Base-by-base conservation (phyloP, 495 filamentous ascomycete species). In the Xylaria venustula region DNA sequence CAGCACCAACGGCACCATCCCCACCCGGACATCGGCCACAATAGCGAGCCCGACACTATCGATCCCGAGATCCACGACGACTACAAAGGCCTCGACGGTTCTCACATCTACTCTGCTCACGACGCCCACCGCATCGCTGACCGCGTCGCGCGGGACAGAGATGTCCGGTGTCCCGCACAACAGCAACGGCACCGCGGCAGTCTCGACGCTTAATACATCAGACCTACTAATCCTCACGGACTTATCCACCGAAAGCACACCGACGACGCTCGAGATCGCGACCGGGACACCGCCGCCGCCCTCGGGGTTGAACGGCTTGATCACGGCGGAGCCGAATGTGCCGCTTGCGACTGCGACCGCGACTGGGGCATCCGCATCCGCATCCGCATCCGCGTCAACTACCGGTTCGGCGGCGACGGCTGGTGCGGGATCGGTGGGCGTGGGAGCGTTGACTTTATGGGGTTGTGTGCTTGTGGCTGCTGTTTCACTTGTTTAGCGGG, bases 181-280 rank as follows among this genome's bases (percentile, higher is more conserved):
- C n/a, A 34, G 9, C 37, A 54, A 23, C 40, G 34, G 22, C 8
- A 23, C 37, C 2, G 11, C n/a, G 20, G 22, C 47, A 4, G 25
- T 1, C 7, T 54, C 59, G 17, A 50, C 62, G 5, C 50, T 71
- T 19, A 66, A 62, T 6, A 47, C 65, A 30, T 58, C 66, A 2
- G 61, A 50, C 37, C 46, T 55, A 7, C 57, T 59, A 6, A 47
- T 69, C 9, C 52, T 71, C 1, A 54, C 53, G 26, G 66, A 67
- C 8, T 34, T 55, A 6, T 44, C 48, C 6, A 20, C 59, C 6
- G 58, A 57, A 15, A 46, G 54, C 34, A 63, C 37, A n/a, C 9
- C 61, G 3, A 63, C 66, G 42, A 63, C 54, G 3, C 36, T 71
- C n/a, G 60, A 62, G 23, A 59, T 61, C 7, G 68, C 64, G 0